Evolutionary conservation across 768 basidiomycete genomes (phyloP), one percentile per base, ranked within the genome.

Genomic region (Pulveroboletus sp.): DNA sequence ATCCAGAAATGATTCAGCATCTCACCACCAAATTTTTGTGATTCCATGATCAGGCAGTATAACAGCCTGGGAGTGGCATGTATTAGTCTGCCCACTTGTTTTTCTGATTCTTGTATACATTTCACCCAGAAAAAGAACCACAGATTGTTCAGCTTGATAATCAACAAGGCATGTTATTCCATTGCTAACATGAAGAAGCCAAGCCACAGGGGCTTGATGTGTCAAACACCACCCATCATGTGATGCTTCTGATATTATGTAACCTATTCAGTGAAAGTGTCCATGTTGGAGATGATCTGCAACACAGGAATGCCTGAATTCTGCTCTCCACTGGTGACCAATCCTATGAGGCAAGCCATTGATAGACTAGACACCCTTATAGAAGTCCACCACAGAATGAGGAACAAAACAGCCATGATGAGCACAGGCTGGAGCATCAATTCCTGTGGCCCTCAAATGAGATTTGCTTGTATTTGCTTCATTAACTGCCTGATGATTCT

Each of bases 331-430:
- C n/a, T n/a, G n/a, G n/a, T n/a, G n/a, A n/a, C n/a, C n/a, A n/a
- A n/a, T n/a, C n/a, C n/a, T n/a, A n/a, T n/a, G n/a, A n/a, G n/a
- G n/a, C n/a, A n/a, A n/a, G n/a, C n/a, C n/a, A n/a, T n/a, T n/a
- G n/a, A n/a, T n/a, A n/a, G n/a, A n/a, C n/a, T n/a, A n/a, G n/a
- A n/a, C 63, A 0, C 66, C 68, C 20, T 61, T 61, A 36, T 64
- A 64, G 34, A 71, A 64, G 36, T 70, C 65, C 0, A 70, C 69
- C 3, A 65, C 38, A 2, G 57, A 52, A 39, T 67, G 58, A 0
- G 62, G 68, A 26, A 57, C 35, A 62, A 71, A 47, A 22, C 45
- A 51, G 0, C 49, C 35, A 29, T 54, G 45, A 17, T 0, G 19
- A 2, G 40, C 45, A 43, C 45, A 54, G 0, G 45, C 50, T 11